Percentiles rank a stretch among this genome's conserved stretches.
Conservation (phyloP, 2,329 filamentous ascomycete genomes). For the Camillea tinctor region DNA sequence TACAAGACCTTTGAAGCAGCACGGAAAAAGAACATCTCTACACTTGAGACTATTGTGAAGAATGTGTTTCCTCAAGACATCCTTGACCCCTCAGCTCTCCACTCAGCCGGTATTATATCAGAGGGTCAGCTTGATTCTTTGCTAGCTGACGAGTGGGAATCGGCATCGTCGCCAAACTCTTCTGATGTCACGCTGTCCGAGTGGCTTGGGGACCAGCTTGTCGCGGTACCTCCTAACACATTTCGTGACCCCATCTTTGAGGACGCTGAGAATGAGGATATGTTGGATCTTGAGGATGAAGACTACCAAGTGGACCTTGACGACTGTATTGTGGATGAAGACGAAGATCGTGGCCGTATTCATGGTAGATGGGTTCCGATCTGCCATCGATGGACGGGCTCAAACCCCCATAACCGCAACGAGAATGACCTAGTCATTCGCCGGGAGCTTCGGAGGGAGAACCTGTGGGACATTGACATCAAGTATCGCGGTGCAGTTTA, state of each 20-base stretch:
- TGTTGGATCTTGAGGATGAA: slow-evolving; percentile 57
- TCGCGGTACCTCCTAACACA: slow-evolving; percentile 26
- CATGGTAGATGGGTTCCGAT: slow-evolving; percentile 44
- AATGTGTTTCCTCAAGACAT: slow-evolving; percentile 41
- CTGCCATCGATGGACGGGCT: slow-evolving; percentile 40
- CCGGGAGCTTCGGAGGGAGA: slow-evolving; percentile 37
- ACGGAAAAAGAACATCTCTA: slow-evolving; percentile 27
- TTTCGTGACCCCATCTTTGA: slow-evolving; percentile 29
- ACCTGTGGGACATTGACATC: slow-evolving; percentile 61
- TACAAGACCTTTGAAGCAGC: slow-evolving; percentile 27
- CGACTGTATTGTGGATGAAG: slow-evolving; percentile 34
- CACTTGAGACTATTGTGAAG: slow-evolving; percentile 42
- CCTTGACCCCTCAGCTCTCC: slow-evolving; percentile 55
- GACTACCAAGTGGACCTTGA: slow-evolving; percentile 46
- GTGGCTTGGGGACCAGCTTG: slow-evolving; percentile 56
- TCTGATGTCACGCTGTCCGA: slow-evolving; percentile 42
- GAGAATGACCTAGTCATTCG: slow-evolving; percentile 32
- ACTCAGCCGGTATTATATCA: slow-evolving; percentile 57
- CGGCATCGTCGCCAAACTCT: slow-evolving; percentile 15
- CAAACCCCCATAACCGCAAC: slow-evolving; percentile 22
- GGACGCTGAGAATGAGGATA: slow-evolving; percentile 41
- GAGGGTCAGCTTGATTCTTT: slow-evolving; percentile 63
- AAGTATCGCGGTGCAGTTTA: slow-evolving; percentile 64
- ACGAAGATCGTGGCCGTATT: slow-evolving; percentile 39
- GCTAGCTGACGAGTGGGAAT: slow-evolving; percentile 40